These are phyloP conservation scores for Cymodocea nodosa DNA, from an alignment of 116 monocot species.

Conservation along the genomic window DNA sequence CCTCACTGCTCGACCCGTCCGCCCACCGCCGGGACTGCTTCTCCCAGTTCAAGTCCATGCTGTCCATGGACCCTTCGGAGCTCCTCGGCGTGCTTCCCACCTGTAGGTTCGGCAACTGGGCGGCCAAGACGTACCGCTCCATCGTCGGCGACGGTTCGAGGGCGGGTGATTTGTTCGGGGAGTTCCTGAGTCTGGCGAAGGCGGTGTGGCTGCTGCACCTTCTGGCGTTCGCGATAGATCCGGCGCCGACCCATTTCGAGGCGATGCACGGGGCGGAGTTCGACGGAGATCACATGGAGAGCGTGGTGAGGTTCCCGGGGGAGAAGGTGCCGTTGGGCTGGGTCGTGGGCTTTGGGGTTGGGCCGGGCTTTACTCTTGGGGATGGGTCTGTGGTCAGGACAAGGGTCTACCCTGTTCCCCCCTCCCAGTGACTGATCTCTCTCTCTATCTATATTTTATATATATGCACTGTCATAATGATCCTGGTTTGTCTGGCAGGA, in stretches of 20 bases:
- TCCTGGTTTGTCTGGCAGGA: too few species aligned
- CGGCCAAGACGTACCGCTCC: conserved; percentile 48
- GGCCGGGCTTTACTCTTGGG: conserved; percentile 70
- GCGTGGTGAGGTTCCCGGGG: conserved; percentile 40
- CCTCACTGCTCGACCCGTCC: conserved; percentile 61
- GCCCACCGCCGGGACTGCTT: conserved; percentile 59
- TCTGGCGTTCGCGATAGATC: conserved; percentile 74
- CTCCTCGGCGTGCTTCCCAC: conserved; percentile 65
- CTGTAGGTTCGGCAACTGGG: conserved; percentile 72
- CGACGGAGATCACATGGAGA: conserved; percentile 68
- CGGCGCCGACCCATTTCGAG: conserved; percentile 48
- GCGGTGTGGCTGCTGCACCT: conserved; percentile 85
- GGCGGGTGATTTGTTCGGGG: conserved; percentile 64
- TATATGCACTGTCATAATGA: too few species aligned
- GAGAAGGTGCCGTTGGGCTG: conserved; percentile 22
- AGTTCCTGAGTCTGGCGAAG: conserved; percentile 64
- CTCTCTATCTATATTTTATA: too few species aligned
- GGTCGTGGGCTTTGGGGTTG: conserved; percentile 65
- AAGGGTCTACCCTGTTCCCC: conserved; percentile 41
- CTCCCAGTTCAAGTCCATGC: conserved; percentile 69
- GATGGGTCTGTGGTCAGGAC: conserved; percentile 53
- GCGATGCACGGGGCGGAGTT: conserved; percentile 56
- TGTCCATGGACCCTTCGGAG: conserved; percentile 63
- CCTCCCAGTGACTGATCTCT: too few species aligned
- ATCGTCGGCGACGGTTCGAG: conserved; percentile 52